phyloP scores from a whole-genome alignment of 371 early-diverging fungal genomes.

The Mucor sp. region DNA sequence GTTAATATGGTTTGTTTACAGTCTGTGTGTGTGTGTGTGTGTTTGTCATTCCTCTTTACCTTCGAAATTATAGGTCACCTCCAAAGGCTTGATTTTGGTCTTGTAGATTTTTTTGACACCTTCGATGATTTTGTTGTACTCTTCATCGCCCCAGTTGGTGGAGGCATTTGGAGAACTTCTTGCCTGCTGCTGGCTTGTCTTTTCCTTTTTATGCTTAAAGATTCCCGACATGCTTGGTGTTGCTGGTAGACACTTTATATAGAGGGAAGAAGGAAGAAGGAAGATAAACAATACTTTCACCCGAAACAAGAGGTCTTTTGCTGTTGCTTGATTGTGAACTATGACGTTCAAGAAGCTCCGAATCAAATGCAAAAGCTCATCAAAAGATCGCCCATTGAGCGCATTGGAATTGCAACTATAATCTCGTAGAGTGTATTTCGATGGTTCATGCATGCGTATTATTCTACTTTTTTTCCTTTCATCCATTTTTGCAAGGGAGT shows the following conservation, averaged over 20 bases:
- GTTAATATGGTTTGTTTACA: not conserved
- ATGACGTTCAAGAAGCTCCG: not conserved
- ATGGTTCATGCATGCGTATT: too few relatives aligned
- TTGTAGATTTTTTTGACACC: conserved; percentile 71
- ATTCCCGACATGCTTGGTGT: not conserved
- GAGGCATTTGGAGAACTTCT: not conserved
- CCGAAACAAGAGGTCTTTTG: not conserved
- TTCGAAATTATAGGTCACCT: conserved; percentile 79
- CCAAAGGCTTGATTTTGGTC: conserved; percentile 72
- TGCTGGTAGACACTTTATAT: too few relatives aligned
- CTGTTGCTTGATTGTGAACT: not conserved
- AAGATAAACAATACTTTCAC: not conserved
- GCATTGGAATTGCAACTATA: not conserved
- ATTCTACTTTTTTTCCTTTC: too few relatives aligned
- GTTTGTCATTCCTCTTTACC: conserved; percentile 16
- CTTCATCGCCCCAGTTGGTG: conserved; percentile 30
- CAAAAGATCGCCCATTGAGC: not conserved
- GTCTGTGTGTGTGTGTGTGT: not conserved
- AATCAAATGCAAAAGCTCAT: not conserved
- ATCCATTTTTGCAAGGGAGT: too few relatives aligned
- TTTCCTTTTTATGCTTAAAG: not conserved
- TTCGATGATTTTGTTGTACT: conserved; percentile 63
- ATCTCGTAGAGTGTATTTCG: not conserved
- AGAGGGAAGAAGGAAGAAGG: not conserved
- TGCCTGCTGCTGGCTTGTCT: not conserved